A percentile compares a stretch with the other conserved stretches of the same genome.
Evolutionary conservation across 164 flowering plant genomes (phyloP).

Genomic region (Amborella trichopoda): DNA sequence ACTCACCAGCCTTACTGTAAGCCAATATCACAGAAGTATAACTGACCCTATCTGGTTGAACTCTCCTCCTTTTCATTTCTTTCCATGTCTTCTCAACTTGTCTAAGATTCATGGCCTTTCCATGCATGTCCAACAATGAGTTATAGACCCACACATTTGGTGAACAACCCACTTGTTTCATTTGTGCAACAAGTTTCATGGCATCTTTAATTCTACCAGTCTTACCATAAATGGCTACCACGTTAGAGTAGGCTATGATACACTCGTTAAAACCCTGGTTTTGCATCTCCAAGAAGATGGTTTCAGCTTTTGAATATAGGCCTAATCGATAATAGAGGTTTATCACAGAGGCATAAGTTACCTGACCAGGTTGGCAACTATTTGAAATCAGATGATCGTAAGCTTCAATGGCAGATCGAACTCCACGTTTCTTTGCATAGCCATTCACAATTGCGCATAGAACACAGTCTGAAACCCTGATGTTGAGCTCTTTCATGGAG

Average conservation of each 20-base stretch:
- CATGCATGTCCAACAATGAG: conserved; percentile 63
- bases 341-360: conserved; percentile 55
- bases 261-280: conserved; percentile 51
- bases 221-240: conserved; percentile 69
- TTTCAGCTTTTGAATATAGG: conserved; percentile 37
- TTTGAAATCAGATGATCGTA: conserved; percentile 29
- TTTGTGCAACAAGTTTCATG: conserved; percentile 59
- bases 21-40: conserved; percentile 61
- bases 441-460: conserved; percentile 61
- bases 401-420: conserved; percentile 21
- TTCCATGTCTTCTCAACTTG: conserved; percentile 74
- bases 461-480: conserved; percentile 55
- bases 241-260: conserved; percentile 76
- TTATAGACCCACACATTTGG: conserved; percentile 87
- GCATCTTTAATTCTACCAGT: conserved; percentile 54
- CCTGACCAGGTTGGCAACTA: conserved; percentile 72
- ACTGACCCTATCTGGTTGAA: conserved; percentile 51
- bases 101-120: conserved; percentile 41
- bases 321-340: conserved; percentile 36
- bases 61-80: conserved; percentile 63
- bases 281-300: conserved; percentile 44
- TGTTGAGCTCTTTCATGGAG: conserved; percentile 25
- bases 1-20: conserved; percentile 45
- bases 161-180: conserved; percentile 64
- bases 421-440: conserved; percentile 40